These are phyloP conservation scores for Cyclocybe aegerita DNA, from an alignment of 768 basidiomycete genomes.

Conservation along the genomic window DNA sequence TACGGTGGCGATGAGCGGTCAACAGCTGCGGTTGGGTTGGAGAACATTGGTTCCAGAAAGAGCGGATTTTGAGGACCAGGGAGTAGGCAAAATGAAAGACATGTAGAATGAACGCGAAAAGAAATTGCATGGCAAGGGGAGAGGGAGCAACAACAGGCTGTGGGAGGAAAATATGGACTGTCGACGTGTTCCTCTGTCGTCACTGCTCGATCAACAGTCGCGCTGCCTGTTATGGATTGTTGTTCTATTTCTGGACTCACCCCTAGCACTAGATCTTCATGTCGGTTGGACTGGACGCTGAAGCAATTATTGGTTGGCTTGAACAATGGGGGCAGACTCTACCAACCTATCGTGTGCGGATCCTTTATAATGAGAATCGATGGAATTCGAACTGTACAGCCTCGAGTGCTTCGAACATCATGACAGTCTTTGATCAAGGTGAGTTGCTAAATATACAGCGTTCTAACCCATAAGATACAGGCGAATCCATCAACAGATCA, in stretches of 20 bases:
- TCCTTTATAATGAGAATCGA: too few relatives aligned
- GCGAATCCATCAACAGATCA: constrained; percentile 14
- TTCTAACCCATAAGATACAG: not conserved
- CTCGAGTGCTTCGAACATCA: too few relatives aligned
- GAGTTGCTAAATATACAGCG: not conserved
- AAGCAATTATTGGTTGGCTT: too few relatives aligned
- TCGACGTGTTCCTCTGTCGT: constrained; percentile 17
- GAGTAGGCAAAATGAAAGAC: constrained; percentile 61
- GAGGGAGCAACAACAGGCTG: constrained; percentile 5
- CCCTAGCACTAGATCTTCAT: too few relatives aligned
- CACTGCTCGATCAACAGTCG: not conserved
- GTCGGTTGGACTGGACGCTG: too few relatives aligned
- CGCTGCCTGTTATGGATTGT: not conserved
- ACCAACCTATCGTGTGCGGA: too few relatives aligned
- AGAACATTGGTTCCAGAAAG: constrained; percentile 38
- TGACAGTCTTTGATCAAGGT: not conserved
- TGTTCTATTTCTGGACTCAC: not conserved
- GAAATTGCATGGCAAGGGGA: constrained; percentile 39
- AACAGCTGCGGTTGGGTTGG: constrained; percentile 46
- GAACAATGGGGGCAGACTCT: too few relatives aligned
- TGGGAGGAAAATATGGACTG: constrained; percentile 7
- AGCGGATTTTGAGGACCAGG: constrained; percentile 36
- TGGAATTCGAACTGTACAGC: too few relatives aligned
- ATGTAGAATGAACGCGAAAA: constrained; percentile 48
- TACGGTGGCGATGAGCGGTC: constrained; percentile 48